Base-by-base conservation (phyloP, 441 rosid species). In the Pelargonium myrrhifolium region DNA sequence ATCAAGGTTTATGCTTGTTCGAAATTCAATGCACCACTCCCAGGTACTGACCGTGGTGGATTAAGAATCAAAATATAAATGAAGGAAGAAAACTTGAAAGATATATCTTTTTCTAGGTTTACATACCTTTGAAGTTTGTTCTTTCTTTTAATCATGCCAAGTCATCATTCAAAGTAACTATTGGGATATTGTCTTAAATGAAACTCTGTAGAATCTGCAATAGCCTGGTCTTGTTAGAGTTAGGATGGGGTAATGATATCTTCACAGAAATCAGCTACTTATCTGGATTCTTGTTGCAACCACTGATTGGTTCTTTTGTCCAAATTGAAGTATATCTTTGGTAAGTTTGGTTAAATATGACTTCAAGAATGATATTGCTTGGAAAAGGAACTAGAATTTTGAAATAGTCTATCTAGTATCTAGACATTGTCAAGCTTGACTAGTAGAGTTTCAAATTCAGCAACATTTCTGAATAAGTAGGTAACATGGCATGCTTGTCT, bases 401-500 rank as follows among this genome's bases (percentile, higher is more conserved):
- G 14, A 42, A 42, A 40, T 40, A 10, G 11, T 40, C 45, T 40
- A 40, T 40, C 45, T 40, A 9, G 45, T 40, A 40, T 40, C 45
- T 40, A 42, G 3, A 9, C 14, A 9, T 42, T 42, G 14, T 42
- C 47, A 42, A 42, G 11, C 47, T 42, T 7, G 14, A 42, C 47
- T 10, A 11, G 47, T 7, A 11, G 47, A 42, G 14, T 42, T 10
- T 42, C 47, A 42, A 42, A 42, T 42, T n/a, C 24, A 28, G 9
- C 31, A 26, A 24, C 45, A 24, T 66, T 20, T 12, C 37, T 7
- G n/a, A 7, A 39, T 17, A 55, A 24, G 17, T 7, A 55, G 60
- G 69, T 61, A 21, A 45, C 42, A 21, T 18, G 43, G 11, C 62
- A 14, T 39, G 17, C 71, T 68, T 63, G 47, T 12, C 7, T 68